These are phyloP conservation scores for Pestalotiopsis fici DNA, from an alignment of 2,329 filamentous ascomycete species.

Conservation along the genomic window DNA sequence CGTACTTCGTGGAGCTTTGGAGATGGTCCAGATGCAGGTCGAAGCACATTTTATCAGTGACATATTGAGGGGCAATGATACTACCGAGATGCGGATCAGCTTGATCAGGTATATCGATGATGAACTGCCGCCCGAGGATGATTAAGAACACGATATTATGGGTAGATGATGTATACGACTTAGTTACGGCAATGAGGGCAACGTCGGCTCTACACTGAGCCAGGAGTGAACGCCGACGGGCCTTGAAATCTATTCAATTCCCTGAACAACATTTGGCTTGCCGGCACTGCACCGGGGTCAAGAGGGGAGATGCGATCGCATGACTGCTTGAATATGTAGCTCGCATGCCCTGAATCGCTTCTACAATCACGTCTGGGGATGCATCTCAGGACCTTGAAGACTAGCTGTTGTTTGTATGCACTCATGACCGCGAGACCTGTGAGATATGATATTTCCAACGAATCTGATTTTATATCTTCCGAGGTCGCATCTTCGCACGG, in stretches of 20 bases:
- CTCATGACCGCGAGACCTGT: too few relatives aligned
- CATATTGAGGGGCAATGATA: constrained; percentile 88
- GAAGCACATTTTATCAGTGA: constrained; percentile 97
- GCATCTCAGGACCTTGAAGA: too few relatives aligned
- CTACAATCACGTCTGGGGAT: too few relatives aligned
- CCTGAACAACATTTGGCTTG: not conserved
- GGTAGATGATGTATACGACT: not conserved
- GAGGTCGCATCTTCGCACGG: too few relatives aligned
- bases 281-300: not conserved
- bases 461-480: too few relatives aligned
- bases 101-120: constrained; percentile 95
- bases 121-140: constrained; percentile 94
- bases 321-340: too few relatives aligned
- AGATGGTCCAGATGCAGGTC: constrained; percentile 99
- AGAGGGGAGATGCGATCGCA: too few relatives aligned
- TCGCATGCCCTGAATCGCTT: too few relatives aligned
- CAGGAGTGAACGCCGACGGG: not conserved
- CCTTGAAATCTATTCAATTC: not conserved
- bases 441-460: too few relatives aligned
- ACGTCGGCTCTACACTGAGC: not conserved
- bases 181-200: not conserved
- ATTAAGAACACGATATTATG: constrained; percentile 53
- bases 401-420: too few relatives aligned
- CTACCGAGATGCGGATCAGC: constrained; percentile 94
- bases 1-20: constrained; percentile 83